Conservation (phyloP, 495 filamentous ascomycete genomes). For the Penicillium taxi region DNA sequence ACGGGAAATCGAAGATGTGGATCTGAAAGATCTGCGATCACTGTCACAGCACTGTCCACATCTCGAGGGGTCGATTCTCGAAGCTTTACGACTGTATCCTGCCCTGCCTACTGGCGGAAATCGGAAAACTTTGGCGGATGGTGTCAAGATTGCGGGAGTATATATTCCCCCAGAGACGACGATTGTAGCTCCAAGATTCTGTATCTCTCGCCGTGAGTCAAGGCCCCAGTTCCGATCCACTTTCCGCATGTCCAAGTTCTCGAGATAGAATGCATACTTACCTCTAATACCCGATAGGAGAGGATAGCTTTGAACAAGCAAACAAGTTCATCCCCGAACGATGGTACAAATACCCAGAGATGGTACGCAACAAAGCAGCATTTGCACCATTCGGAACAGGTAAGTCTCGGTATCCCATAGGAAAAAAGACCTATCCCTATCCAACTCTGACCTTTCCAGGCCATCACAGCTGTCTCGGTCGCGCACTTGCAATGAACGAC, state of each 20-base stretch:
- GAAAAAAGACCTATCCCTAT: neutral
- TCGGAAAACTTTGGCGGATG: constrained; percentile 25
- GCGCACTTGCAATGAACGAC: constrained; percentile 42
- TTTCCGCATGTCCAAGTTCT: too few species aligned
- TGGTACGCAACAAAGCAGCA: constrained; percentile 40
- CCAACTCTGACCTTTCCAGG: constrained; percentile 13
- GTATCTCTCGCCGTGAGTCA: constrained; percentile 29
- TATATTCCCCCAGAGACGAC: constrained; percentile 22
- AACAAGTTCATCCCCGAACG: constrained; percentile 48
- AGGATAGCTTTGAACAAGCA: constrained; percentile 27
- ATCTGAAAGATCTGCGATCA: constrained; percentile 3
- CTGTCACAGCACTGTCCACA: constrained; percentile 27
- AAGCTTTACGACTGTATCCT: constrained; percentile 44
- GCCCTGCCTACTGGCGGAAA: constrained; percentile 33
- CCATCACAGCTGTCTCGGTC: constrained; percentile 39
- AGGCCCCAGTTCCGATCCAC: too few species aligned
- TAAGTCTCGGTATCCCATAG: neutral
- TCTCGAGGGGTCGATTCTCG: constrained; percentile 42
- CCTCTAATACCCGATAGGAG: constrained; percentile 9
- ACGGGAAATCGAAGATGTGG: constrained; percentile 9
- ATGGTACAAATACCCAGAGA: constrained; percentile 40
- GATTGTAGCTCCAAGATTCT: constrained; percentile 28
- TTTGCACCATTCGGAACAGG: constrained; percentile 47
- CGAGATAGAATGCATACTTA: too few species aligned
- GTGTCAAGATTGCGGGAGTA: constrained; percentile 12